These are phyloP conservation scores for Jatropha curcas DNA, from an alignment of 345 rosid species.

Conservation along the genomic window DNA sequence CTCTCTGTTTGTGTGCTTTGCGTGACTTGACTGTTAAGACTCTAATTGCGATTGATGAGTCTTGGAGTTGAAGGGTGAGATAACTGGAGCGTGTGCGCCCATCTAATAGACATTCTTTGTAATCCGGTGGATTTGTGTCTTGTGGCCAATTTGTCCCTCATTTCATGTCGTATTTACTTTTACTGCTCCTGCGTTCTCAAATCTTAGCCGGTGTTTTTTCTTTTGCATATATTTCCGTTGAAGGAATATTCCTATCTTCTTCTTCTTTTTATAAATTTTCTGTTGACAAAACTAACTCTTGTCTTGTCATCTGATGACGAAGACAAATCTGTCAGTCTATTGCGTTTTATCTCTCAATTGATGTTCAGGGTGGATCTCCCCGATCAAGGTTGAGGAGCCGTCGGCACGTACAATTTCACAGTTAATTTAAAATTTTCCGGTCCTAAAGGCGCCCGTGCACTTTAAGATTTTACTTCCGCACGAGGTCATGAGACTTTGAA, in stretches of 20 bases:
- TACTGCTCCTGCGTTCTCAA: background rate
- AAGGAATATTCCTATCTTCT: background rate
- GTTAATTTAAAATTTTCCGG: background rate
- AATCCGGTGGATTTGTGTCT: background rate
- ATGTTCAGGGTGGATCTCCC: conserved; percentile 15
- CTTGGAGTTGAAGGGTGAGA: conserved; percentile 3
- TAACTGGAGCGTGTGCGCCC: background rate
- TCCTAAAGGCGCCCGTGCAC: conserved; percentile 19
- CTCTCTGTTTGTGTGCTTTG: background rate
- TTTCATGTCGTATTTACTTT: background rate
- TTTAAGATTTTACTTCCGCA: conserved; percentile 7
- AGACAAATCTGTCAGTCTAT: conserved; percentile 21
- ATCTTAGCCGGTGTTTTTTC: background rate
- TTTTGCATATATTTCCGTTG: background rate
- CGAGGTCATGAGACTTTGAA: conserved; percentile 28
- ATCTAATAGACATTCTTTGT: conserved; percentile 17
- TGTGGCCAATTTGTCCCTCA: conserved; percentile 16
- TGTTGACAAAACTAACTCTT: background rate
- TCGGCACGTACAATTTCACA: background rate
- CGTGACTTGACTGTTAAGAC: conserved; percentile 2
- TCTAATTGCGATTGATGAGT: conserved; percentile 6
- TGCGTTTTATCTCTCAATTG: background rate
- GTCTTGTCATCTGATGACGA: conserved; percentile 9
- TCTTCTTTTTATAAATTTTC: background rate
- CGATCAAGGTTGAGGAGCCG: conserved; percentile 8